Evolutionary conservation across 2,329 filamentous ascomycete species (phyloP).

Genomic region (Aspergillus tanneri): DNA sequence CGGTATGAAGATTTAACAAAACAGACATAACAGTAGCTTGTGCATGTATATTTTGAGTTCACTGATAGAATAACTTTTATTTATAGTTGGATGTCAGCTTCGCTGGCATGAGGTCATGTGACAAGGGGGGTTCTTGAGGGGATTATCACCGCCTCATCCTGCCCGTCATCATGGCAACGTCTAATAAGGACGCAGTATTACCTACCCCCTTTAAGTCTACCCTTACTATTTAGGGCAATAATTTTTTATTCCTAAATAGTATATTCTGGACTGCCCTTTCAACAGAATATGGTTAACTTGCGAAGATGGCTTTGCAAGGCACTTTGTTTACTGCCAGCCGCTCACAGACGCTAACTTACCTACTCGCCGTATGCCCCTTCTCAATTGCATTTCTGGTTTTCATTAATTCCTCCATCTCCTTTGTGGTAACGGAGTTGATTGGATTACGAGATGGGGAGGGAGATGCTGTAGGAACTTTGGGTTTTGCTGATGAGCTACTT

Average conservation of each 20-base stretch:
- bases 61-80: no score
- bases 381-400: constrained; percentile 66
- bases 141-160: not conserved
- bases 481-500: constrained; percentile 52
- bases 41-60: no score
- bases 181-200: not conserved
- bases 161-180: not conserved
- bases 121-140: not conserved
- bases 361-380: constrained; percentile 63
- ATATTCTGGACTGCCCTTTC: not conserved
- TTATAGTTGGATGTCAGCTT: not conserved
- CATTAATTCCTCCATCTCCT: constrained; percentile 63
- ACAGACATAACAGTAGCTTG: not conserved
- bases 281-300: not conserved
- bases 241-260: no score
- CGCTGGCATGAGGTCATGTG: constrained; percentile 19
- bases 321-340: constrained; percentile 57
- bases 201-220: not conserved
- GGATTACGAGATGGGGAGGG: constrained; percentile 56
- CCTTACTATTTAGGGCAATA: no score
- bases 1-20: not conserved
- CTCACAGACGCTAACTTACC: constrained; percentile 59
- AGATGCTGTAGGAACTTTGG: constrained; percentile 58
- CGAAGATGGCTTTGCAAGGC: constrained; percentile 29
- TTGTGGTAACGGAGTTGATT: constrained; percentile 64